These are phyloP conservation scores for Tulasnella sp. DNA, from an alignment of 768 basidiomycete genomes.

Conservation along the genomic window DNA sequence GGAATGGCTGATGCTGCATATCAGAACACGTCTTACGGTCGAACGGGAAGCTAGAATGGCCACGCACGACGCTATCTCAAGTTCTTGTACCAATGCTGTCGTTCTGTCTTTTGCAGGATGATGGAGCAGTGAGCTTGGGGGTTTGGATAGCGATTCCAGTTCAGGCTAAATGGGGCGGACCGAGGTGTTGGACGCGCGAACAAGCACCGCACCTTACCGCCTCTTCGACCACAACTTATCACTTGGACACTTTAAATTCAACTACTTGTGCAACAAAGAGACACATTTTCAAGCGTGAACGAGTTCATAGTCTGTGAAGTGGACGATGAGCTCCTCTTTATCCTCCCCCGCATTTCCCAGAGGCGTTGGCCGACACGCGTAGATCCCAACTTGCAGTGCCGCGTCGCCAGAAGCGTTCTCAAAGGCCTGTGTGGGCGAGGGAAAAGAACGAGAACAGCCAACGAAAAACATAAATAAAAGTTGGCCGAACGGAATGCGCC, in stretches of 20 bases:
- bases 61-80: neutral
- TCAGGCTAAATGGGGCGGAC: conserved; percentile 6
- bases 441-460: neutral
- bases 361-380: conserved; percentile 35
- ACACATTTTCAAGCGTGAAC: neutral
- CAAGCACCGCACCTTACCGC: conserved; percentile 1
- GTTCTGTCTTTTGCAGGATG: neutral
- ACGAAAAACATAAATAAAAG: no score
- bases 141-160: conserved; percentile 3
- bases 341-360: conserved; percentile 20
- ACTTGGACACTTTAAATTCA: neutral
- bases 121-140: neutral
- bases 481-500: neutral
- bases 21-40: conserved; percentile 4
- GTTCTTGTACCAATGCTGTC: neutral
- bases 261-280: neutral
- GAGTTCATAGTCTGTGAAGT: conserved; percentile 27
- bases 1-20: neutral
- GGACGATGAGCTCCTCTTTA: conserved; percentile 31
- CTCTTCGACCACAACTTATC: neutral
- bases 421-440: conserved; percentile 14
- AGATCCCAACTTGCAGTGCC: conserved; percentile 33
- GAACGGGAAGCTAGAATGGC: neutral
- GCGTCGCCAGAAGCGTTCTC: neutral
- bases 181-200: neutral